Percentiles rank a stretch among this genome's conserved stretches.
phyloP scores from a whole-genome alignment of 257 asterid genomes.

The Thymus mandschuricus region DNA sequence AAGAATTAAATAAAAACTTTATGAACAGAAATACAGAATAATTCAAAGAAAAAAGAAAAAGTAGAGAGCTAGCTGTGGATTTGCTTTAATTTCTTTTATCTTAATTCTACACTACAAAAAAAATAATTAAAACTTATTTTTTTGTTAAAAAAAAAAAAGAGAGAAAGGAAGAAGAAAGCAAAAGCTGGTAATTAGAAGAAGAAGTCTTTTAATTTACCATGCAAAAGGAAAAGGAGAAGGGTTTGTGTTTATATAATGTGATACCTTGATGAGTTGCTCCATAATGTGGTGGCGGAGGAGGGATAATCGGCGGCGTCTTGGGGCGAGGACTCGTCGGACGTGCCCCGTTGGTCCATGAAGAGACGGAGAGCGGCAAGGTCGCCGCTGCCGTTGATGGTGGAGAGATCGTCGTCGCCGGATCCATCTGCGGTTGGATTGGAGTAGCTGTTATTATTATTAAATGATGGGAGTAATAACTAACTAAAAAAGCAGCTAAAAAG shows the following conservation, averaged over 20 bases:
- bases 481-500: not conserved
- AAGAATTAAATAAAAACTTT: conserved; percentile 33
- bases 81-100: conserved; percentile 38
- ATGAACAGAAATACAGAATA: conserved; percentile 36
- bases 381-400: conserved; percentile 45
- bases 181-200: conserved; percentile 56
- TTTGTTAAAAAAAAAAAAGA: not conserved
- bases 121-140: not conserved
- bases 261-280: conserved; percentile 93
- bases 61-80: conserved; percentile 23
- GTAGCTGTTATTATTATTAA: no score
- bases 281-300: conserved; percentile 54
- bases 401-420: conserved; percentile 85
- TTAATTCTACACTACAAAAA: conserved; percentile 17
- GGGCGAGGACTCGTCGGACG: conserved; percentile 49
- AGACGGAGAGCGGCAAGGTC: conserved; percentile 44
- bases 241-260: conserved; percentile 11
- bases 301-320: conserved; percentile 48
- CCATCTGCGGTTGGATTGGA: conserved; percentile 62
- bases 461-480: not conserved
- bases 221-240: conserved; percentile 58
- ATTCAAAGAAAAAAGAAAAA: conserved; percentile 42
- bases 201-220: conserved; percentile 51
- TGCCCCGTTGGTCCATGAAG: conserved; percentile 60
- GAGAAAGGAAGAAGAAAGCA: conserved; percentile 49